These are phyloP conservation scores for Tuber melanosporum DNA, from an alignment of 495 filamentous ascomycete species.

Conservation along the genomic window DNA sequence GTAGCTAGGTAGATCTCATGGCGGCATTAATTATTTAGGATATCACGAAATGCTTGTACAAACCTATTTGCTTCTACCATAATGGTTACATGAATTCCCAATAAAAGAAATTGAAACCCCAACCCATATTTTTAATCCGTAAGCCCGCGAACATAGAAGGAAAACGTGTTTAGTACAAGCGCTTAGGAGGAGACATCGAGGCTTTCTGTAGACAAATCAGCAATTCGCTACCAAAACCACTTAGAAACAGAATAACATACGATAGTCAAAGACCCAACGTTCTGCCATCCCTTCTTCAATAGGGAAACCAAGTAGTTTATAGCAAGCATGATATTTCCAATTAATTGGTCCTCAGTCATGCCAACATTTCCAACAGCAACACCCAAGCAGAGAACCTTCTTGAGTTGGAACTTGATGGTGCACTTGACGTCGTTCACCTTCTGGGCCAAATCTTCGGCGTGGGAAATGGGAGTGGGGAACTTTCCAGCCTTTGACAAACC, in stretches of 20 bases:
- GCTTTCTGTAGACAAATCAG: slow-evolving; percentile 57
- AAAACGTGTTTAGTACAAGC: slow-evolving; percentile 66
- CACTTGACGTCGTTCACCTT: slow-evolving; percentile 99
- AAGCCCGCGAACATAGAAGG: neutral
- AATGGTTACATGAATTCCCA: neutral
- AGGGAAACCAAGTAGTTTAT: slow-evolving; percentile 99
- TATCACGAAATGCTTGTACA: neutral
- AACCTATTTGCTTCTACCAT: neutral
- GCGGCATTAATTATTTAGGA: neutral
- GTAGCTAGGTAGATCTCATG: neutral
- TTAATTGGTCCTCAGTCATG: slow-evolving; percentile 92
- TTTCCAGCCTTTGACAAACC: slow-evolving; percentile 99
- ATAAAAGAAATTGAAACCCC: neutral
- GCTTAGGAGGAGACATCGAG: slow-evolving; percentile 95
- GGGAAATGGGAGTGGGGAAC: slow-evolving; percentile 96
- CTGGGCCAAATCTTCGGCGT: slow-evolving; percentile 80
- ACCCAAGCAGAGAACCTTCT: slow-evolving; percentile 99
- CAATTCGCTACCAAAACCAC: neutral
- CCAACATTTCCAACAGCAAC: slow-evolving; percentile 96
- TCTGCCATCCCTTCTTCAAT: slow-evolving; percentile 99
- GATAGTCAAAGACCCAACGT: slow-evolving; percentile 97
- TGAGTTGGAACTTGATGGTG: slow-evolving; percentile 99
- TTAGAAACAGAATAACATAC: slow-evolving; percentile 16
- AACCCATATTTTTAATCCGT: neutral
- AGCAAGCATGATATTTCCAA: slow-evolving; percentile 89